These are phyloP conservation scores for Populus tomentosa DNA, from an alignment of 441 rosid species.

Conservation along the genomic window DNA sequence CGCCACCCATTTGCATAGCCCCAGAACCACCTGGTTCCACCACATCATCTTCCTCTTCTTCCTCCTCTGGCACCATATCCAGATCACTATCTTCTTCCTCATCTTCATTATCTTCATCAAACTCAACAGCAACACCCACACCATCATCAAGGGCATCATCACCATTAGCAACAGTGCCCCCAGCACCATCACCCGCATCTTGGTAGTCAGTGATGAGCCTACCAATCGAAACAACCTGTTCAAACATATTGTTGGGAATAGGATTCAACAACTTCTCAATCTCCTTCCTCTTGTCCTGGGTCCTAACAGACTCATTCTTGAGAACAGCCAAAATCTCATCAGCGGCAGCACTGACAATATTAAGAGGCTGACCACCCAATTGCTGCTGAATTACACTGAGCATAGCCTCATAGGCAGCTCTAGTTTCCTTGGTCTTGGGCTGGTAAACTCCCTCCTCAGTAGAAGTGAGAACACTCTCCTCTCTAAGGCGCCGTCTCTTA, in stretches of 20 bases:
- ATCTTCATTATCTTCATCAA: slow-evolving; percentile 76
- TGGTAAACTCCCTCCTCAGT: slow-evolving; percentile 85
- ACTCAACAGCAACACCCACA: slow-evolving; percentile 88
- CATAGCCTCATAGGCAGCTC: slow-evolving; percentile 94
- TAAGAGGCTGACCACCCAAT: slow-evolving; percentile 86
- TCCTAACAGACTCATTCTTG: slow-evolving; percentile 57
- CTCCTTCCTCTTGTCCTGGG: slow-evolving; percentile 78
- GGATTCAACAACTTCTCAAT: slow-evolving; percentile 76
- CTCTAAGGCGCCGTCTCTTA: slow-evolving; percentile 58
- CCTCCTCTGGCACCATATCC: slow-evolving; percentile 62
- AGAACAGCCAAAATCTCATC: slow-evolving; percentile 92
- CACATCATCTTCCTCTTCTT: slow-evolving; percentile 73
- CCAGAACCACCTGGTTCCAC: slow-evolving; percentile 50
- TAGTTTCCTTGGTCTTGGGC: slow-evolving; percentile 90
- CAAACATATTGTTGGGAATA: slow-evolving; percentile 43
- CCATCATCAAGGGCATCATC: slow-evolving; percentile 89
- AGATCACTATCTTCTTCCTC: slow-evolving; percentile 91
- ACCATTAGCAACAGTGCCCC: slow-evolving; percentile 42
- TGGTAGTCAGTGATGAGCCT: slow-evolving; percentile 81
- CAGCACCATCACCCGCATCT: slow-evolving; percentile 60
- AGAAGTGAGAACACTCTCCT: slow-evolving; percentile 70
- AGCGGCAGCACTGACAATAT: slow-evolving; percentile 76
- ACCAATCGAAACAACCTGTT: slow-evolving; percentile 77
- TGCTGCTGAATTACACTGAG: slow-evolving; percentile 83
- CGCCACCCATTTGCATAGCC: slow-evolving; percentile 88